These are phyloP conservation scores for Eutrema salsugineum DNA, from an alignment of 441 rosid species.

Conservation along the genomic window DNA sequence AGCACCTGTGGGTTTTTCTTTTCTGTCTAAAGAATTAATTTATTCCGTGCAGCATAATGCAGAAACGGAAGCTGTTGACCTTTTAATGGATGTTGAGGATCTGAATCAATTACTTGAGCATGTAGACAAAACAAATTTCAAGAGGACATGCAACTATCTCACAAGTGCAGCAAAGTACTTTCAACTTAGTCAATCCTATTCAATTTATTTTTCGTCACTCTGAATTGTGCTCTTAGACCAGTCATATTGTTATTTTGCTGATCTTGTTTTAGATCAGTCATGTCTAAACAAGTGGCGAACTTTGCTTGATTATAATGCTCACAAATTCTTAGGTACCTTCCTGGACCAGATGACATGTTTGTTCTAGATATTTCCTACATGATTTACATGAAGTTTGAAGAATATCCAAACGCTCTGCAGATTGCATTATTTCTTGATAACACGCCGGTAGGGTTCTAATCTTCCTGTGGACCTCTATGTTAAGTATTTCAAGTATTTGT, in stretches of 20 bases:
- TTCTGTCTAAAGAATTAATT: neutral
- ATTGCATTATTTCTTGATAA: constrained; percentile 81
- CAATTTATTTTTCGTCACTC: neutral
- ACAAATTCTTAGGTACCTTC: constrained; percentile 59
- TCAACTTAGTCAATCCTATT: neutral
- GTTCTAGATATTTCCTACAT: constrained; percentile 68
- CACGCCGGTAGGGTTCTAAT: constrained; percentile 47
- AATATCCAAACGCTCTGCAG: constrained; percentile 74
- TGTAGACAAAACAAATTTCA: constrained; percentile 76
- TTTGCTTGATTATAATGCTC: neutral
- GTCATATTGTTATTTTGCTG: neutral
- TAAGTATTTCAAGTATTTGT: neutral
- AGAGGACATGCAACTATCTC: constrained; percentile 83
- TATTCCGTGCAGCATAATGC: constrained; percentile 77
- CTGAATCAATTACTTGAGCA: constrained; percentile 75
- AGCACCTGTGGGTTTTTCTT: neutral
- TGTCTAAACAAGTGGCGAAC: neutral
- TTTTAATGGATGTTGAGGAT: constrained; percentile 94
- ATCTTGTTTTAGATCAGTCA: neutral
- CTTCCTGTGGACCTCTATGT: constrained; percentile 1
- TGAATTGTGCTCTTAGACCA: neutral
- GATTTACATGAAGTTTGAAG: constrained; percentile 73
- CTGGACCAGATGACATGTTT: constrained; percentile 80
- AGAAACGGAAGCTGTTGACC: constrained; percentile 95
- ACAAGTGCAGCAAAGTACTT: constrained; percentile 77